Percentiles rank a stretch among this genome's conserved stretches.
Evolutionary conservation across 192 early-diverging fungal species (phyloP).

Genomic region (Linnemannia exigua): DNA sequence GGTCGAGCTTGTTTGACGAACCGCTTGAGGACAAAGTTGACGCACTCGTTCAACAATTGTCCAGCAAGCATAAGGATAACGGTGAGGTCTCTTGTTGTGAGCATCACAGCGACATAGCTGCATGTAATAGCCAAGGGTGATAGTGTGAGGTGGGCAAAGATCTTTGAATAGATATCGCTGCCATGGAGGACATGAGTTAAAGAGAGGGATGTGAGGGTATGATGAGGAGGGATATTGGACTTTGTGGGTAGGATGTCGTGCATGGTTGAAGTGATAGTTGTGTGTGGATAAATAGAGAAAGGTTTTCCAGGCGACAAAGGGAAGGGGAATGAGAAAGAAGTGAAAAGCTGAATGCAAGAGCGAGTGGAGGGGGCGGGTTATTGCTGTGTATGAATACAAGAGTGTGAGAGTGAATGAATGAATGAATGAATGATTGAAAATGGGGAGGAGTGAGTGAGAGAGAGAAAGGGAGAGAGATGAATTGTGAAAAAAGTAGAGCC

Average conservation of each 20-base stretch:
- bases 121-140: constrained; percentile 78
- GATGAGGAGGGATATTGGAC: constrained; percentile 29
- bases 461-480: background rate
- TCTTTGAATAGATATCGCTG: constrained; percentile 69
- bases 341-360: background rate
- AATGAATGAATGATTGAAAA: background rate
- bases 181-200: constrained; percentile 81
- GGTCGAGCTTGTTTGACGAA: constrained; percentile 74
- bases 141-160: constrained; percentile 76
- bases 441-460: background rate
- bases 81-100: constrained; percentile 73
- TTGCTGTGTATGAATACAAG: background rate
- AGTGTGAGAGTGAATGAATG: background rate
- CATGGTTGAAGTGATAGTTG: background rate
- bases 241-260: constrained; percentile 12
- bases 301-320: background rate
- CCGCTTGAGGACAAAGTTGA: constrained; percentile 76
- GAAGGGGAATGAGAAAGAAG: background rate
- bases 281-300: background rate
- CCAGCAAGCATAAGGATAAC: constrained; percentile 74
- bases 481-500: background rate
- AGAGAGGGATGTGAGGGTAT: constrained; percentile 69
- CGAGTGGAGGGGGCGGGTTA: background rate
- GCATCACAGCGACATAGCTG: constrained; percentile 76
- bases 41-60: constrained; percentile 77